A percentile compares a stretch with the other conserved stretches of the same genome.
These are phyloP conservation scores for Cladosporium sp. DNA, from an alignment of 2,329 filamentous ascomycete genomes.

Conservation along the genomic window DNA sequence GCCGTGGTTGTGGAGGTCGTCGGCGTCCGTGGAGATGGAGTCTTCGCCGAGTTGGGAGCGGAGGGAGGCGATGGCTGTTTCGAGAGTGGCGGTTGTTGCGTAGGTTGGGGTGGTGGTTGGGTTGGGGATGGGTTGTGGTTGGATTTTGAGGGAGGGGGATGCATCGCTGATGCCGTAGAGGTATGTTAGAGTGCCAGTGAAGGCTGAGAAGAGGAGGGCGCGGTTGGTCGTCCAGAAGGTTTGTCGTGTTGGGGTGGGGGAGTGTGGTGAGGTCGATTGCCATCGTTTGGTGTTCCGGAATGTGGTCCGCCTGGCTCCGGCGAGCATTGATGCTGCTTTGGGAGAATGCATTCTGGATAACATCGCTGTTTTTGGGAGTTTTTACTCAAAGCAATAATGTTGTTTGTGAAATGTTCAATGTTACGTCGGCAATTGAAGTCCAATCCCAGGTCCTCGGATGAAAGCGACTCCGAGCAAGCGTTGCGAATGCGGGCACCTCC, in stretches of 20 bases:
- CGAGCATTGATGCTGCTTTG: no score
- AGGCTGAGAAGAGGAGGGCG: slow-evolving; percentile 43
- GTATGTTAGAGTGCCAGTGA: slow-evolving; percentile 49
- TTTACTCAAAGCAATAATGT: no score
- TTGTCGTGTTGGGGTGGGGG: background rate
- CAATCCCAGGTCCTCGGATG: no score
- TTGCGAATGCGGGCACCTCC: no score
- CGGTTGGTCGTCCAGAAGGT: slow-evolving; percentile 43
- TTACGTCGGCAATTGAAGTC: no score
- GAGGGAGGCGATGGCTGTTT: slow-evolving; percentile 52
- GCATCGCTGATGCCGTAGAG: slow-evolving; percentile 40
- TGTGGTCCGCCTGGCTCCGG: background rate
- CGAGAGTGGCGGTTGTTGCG: slow-evolving; percentile 46
- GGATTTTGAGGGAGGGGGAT: slow-evolving; percentile 8
- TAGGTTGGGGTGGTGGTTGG: slow-evolving; percentile 33
- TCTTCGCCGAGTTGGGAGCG: slow-evolving; percentile 50
- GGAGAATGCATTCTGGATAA: no score
- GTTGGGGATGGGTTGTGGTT: background rate
- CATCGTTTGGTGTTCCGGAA: background rate
- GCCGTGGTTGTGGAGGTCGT: slow-evolving; percentile 58
- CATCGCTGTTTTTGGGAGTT: no score
- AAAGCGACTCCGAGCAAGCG: no score
- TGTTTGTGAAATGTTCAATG: no score
- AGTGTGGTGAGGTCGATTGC: slow-evolving; percentile 10
- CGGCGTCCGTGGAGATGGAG: slow-evolving; percentile 56